phyloP scores from a whole-genome alignment of 2,329 filamentous ascomycete genomes.

The Hypomyces perniciosus region DNA sequence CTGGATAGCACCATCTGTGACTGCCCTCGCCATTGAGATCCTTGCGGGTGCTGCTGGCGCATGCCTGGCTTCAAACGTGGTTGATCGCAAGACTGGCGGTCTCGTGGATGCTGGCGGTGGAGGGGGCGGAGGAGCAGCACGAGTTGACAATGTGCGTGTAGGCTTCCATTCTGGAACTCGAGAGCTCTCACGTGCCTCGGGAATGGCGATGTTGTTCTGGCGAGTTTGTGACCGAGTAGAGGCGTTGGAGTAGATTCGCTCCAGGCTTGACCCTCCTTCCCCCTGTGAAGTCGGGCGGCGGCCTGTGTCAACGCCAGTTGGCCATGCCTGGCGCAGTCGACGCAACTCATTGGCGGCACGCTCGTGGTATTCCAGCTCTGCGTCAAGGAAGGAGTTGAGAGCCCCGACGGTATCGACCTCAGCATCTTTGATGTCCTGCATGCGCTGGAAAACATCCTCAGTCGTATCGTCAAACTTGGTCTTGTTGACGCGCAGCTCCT shows the following conservation, averaged over 20 bases:
- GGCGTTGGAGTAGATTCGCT: conserved; percentile 35
- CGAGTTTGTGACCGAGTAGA: conserved; percentile 18
- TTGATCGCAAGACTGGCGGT: conserved; percentile 31
- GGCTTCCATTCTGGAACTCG: conserved; percentile 30
- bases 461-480: conserved; percentile 94
- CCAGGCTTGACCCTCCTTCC: background rate
- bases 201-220: background rate
- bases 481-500: conserved; percentile 84
- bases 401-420: conserved; percentile 79
- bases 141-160: conserved; percentile 18
- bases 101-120: conserved; percentile 30
- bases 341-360: conserved; percentile 78
- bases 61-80: conserved; percentile 33
- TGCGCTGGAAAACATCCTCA: conserved; percentile 84
- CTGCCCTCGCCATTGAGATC: conserved; percentile 40
- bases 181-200: conserved; percentile 22
- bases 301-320: conserved; percentile 13
- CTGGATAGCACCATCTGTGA: conserved; percentile 28
- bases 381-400: conserved; percentile 75
- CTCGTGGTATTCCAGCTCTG: conserved; percentile 87
- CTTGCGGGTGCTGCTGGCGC: conserved; percentile 18
- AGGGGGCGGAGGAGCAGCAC: conserved; percentile 21
- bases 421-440: conserved; percentile 94
- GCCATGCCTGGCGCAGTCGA: conserved; percentile 44
- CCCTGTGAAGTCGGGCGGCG: conserved; percentile 32